Evolutionary conservation across 345 rosid genomes (phyloP), one percentile per base, ranked within the genome.

Genomic region (Clausena lansium): DNA sequence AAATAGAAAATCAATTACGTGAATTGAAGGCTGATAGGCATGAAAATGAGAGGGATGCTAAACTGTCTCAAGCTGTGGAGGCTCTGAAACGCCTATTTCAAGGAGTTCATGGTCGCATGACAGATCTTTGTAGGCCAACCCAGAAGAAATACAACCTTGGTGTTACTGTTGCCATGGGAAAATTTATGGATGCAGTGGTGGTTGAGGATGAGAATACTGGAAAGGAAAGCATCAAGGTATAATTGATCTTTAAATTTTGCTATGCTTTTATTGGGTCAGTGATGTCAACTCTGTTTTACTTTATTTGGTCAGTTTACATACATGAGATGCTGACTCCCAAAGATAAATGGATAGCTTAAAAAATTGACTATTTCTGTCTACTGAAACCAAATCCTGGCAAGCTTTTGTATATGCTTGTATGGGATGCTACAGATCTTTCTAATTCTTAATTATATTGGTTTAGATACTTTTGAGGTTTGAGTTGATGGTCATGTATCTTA

Each of bases 81-180:
- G 85, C 90, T 76, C 98, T 96, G 41, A 92, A 91, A 83, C 94
- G 98, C 75, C 88, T 96, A 38, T 94, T 90, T 84, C 97, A 84
- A 80, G 99, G 99, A 76, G 98, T 96, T 85, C 97, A 91, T 84
- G 99, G 99, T 77, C 97, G 98, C 71, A 93, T 96, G 87, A 94
- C 97, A 80, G 97, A 94, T 79, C 95, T 96, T 76, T 96, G 97
- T 85, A 90, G 92, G 86, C 98, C 99, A 83, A 91, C 91, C 55
- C 91, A 85, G 80, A 91, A 92, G 85, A 96, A 96, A 81, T 94
- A 92, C 85, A 91, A 96, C 82, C 97, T 96, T 83, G 99, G 98
- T 76, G 92, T 96, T 80, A 96, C 98, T 75, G 99, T 96, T 81
- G 95, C 97, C 39, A 96, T 96, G 99, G 99, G 99, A 38, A 92